Evolutionary conservation across 163 green algal species (phyloP), one percentile per base, ranked within the genome.

Genomic region (Smithsoniella earleae): DNA sequence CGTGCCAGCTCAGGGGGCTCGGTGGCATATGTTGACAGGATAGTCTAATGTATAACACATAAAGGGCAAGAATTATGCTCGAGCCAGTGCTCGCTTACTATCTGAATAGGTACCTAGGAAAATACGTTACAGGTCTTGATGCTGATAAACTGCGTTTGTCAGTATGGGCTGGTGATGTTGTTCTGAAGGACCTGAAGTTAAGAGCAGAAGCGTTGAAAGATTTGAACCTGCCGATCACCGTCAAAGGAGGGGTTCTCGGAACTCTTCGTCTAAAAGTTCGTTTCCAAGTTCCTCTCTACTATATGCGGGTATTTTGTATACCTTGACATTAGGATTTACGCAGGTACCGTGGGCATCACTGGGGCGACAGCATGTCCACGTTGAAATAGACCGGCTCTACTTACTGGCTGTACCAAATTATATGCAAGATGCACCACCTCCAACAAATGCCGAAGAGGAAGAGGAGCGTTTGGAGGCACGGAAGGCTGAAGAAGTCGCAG

Each of bases 361-460:
- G n/a, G 92, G 93, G 2, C 76, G 82, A 25, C 81, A 92, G 66
- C 91, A 93, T 0, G 92, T 98, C 28, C 77, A 96, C 10, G 90
- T 93, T 4, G 84, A 91, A 74, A 86, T 98, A 33, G 92, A 97
- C 80, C 79, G 89, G 2, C 86, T 98, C 5, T 98, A 91, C 79
- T 75, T 96, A 6, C 76, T 97, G 38, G 89, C 86, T 1, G 80
- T 75, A 0, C 86, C 90, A 20, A 82, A 80, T 36, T 75, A 81
- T 0, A 80, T 87, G 3, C 76, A 82, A 27, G 84, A 83, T 31
- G 49, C 37, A 64, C 20, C 52, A 54, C 40, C 28, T 64, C 75
- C 31, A 33, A 25, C 40, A 64, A 63, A 46, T 30, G 74, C 28
- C 20, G 44, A 37, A 27, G 63, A 36, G 36, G 46, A 78, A 73